Evolutionary conservation across 495 filamentous ascomycete species (phyloP).

Genomic region (Aspergillus bertholletiae): DNA sequence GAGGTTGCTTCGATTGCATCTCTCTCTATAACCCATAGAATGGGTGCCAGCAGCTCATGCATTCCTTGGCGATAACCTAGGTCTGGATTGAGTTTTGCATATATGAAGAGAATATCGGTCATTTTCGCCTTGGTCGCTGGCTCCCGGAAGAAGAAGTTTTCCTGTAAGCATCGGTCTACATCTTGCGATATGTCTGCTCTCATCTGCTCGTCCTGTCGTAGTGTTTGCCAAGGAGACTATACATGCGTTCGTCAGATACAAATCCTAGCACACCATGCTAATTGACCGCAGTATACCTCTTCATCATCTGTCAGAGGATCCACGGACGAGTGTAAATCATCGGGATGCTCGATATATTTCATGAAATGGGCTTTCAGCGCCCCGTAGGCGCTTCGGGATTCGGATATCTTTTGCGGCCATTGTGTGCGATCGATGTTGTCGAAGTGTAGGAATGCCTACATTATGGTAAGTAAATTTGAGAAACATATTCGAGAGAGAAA

Average conservation of each 20-base stretch:
- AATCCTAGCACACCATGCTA: slow-evolving; percentile 16
- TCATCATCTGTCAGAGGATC: slow-evolving; percentile 88
- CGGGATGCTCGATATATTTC: slow-evolving; percentile 74
- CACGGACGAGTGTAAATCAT: slow-evolving; percentile 65
- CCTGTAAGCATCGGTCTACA: slow-evolving; percentile 88
- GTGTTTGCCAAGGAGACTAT: slow-evolving; percentile 87
- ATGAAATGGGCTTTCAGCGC: slow-evolving; percentile 71
- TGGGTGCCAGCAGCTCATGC: slow-evolving; percentile 91
- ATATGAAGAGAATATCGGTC: slow-evolving; percentile 86
- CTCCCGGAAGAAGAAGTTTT: slow-evolving; percentile 85
- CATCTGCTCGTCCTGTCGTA: slow-evolving; percentile 78
- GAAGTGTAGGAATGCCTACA: slow-evolving; percentile 77
- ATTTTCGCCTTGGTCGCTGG: slow-evolving; percentile 75
- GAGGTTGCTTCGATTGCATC: slow-evolving; percentile 64
- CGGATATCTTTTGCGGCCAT: slow-evolving; percentile 65
- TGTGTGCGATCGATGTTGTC: slow-evolving; percentile 58
- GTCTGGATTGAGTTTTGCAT: slow-evolving; percentile 86
- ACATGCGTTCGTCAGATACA: slow-evolving; percentile 38
- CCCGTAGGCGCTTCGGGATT: slow-evolving; percentile 70
- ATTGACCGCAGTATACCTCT: slow-evolving; percentile 51
- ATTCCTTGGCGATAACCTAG: slow-evolving; percentile 94
- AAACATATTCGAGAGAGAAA: background rate
- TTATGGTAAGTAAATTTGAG: slow-evolving; percentile 13
- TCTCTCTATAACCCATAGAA: slow-evolving; percentile 81
- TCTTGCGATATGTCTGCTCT: slow-evolving; percentile 93